Base-by-base conservation (phyloP, 768 basidiomycete species). In the Dictyophora rubrovolvata region DNA sequence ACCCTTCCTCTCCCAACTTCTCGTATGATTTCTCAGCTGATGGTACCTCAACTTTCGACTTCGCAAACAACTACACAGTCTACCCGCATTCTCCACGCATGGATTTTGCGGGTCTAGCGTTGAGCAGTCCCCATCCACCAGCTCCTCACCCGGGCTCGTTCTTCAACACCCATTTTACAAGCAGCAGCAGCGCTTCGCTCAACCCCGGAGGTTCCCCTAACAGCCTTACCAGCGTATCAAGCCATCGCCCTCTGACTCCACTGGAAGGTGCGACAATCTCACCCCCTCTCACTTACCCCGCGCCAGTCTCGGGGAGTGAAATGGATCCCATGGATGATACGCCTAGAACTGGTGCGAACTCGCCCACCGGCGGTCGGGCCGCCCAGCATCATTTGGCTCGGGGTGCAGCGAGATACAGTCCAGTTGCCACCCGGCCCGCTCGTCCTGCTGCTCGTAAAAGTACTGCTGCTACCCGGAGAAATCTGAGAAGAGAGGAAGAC, bases 111-210 rank as follows among this genome's bases (percentile, higher is more conserved):
- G 22, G n/a, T 37, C 47, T 20, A 4, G 18, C 47, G 60, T 48
- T 28, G 14, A 23, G 77, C 55, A 75, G 78, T 63, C 71, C 69
- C 61, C 89, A 87, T 69, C 79, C 88, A 64, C 83, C 85, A 71
- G 86, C 85, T 70, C 85, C 85, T 36, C 79, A 83, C 64, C 78
- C 83, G 10, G 56, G 63, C 18, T 74, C 77, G 48, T 86, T 84
- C 61, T 80, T 80, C 69, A 28, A 28, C 28, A 80, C 34, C 48
- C 49, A 36, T 16, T 61, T 46, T 61, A 62, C 63, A 60, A 60
- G 61, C 56, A 59, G 50, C 56, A n/a, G 47, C 11, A 35, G 6
- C 55, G 56, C 60, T 55, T 61, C 53, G 58, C 18, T 63, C 84
- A 82, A 85, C 36, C 81, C 82, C 52, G 73, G 73, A 65, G 54